These are phyloP conservation scores for Rhododendron molle DNA, from an alignment of 148 eudicot genomes.

Conservation along the genomic window DNA sequence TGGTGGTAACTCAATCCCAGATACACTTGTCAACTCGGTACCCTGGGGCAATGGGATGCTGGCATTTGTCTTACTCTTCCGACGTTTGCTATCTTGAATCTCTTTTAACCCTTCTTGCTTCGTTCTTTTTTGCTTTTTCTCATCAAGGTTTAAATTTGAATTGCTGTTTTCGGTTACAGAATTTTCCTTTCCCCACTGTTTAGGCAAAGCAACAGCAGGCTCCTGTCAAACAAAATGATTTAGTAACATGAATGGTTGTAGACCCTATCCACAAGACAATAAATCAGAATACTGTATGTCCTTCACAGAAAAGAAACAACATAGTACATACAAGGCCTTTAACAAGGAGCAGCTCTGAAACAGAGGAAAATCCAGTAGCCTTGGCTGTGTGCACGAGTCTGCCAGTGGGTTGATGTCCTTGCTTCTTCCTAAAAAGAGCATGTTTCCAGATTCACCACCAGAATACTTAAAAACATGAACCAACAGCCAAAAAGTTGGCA, in stretches of 20 bases:
- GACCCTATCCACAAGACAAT: background rate
- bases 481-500: background rate
- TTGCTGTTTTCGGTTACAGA: constrained; percentile 24
- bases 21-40: constrained; percentile 46
- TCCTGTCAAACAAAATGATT: constrained; percentile 29
- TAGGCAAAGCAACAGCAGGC: constrained; percentile 28
- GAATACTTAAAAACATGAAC: background rate
- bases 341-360: constrained; percentile 63
- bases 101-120: constrained; percentile 24
- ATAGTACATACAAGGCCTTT: constrained; percentile 35
- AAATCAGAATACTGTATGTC: background rate
- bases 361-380: constrained; percentile 87
- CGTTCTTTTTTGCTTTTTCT: constrained; percentile 35
- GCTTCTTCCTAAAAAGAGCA: constrained; percentile 57
- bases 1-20: constrained; percentile 52
- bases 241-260: background rate
- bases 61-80: constrained; percentile 11
- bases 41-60: constrained; percentile 61
- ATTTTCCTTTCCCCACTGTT: constrained; percentile 57
- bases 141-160: constrained; percentile 24
- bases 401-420: constrained; percentile 82
- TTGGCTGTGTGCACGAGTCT: constrained; percentile 59
- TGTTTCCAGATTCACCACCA: background rate
- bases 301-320: background rate
- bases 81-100: constrained; percentile 18